Evolutionary conservation across 805 yeast genomes (phyloP).

Genomic region (Pichia heedii): DNA sequence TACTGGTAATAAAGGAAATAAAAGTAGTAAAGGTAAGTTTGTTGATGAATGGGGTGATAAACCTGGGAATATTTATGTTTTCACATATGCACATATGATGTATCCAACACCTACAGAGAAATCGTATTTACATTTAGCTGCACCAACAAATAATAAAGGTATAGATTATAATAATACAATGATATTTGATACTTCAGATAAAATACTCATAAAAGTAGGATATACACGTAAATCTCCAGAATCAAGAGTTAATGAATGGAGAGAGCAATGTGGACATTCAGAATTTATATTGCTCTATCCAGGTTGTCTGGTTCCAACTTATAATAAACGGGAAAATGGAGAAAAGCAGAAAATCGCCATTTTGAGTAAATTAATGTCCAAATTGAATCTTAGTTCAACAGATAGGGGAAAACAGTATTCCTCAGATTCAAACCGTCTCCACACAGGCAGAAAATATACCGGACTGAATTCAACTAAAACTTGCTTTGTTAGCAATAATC

Average conservation of each 20-base stretch:
- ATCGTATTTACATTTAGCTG: constrained; percentile 32
- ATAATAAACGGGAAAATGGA: background rate
- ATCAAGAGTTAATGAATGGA: constrained; percentile 42
- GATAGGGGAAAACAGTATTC: background rate
- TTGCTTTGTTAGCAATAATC: constrained; percentile 30
- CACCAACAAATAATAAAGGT: constrained; percentile 14
- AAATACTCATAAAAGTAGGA: constrained; percentile 42
- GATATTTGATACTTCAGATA: constrained; percentile 29
- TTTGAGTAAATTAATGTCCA: background rate
- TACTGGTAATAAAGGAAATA: background rate
- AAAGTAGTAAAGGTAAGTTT: background rate
- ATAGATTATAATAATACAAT: constrained; percentile 23
- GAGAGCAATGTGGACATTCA: constrained; percentile 37
- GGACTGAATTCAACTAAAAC: constrained; percentile 8
- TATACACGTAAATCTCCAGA: constrained; percentile 40
- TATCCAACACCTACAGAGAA: constrained; percentile 18
- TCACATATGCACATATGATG: constrained; percentile 36
- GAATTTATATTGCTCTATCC: constrained; percentile 34
- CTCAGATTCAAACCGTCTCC: background rate
- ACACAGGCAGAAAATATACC: constrained; percentile 3
- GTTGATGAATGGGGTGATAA: background rate
- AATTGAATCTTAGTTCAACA: background rate
- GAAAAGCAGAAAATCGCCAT: background rate
- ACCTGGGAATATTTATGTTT: constrained; percentile 42
- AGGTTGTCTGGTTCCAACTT: constrained; percentile 6